Evolutionary conservation across 2,329 filamentous ascomycete species (phyloP).

Genomic region (Colletotrichum costaricense): DNA sequence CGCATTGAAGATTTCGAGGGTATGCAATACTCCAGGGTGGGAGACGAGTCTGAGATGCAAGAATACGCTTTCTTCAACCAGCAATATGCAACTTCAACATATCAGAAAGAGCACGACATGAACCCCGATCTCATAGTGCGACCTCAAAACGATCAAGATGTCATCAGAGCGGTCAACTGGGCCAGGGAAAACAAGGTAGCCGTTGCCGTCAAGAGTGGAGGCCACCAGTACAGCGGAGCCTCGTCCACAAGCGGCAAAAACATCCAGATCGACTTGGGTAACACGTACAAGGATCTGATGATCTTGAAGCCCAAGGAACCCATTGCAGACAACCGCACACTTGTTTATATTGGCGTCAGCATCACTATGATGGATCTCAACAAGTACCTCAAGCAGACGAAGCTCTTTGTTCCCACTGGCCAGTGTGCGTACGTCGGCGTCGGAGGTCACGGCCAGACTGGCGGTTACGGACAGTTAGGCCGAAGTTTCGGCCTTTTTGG

Average conservation of each 20-base stretch:
- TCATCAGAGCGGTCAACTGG: constrained; percentile 51
- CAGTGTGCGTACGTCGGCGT: constrained; percentile 58
- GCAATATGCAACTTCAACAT: constrained; percentile 57
- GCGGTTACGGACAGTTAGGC: constrained; percentile 59
- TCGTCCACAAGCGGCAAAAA: constrained; percentile 56
- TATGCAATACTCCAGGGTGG: constrained; percentile 22
- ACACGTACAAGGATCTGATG: constrained; percentile 49
- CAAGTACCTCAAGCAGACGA: constrained; percentile 51
- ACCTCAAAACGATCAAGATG: constrained; percentile 55
- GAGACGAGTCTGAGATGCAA: constrained; percentile 15
- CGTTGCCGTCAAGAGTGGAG: constrained; percentile 58
- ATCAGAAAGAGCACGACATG: constrained; percentile 54
- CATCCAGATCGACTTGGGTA: constrained; percentile 58
- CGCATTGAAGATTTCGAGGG: constrained; percentile 26
- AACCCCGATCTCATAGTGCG: constrained; percentile 57
- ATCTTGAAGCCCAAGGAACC: constrained; percentile 45
- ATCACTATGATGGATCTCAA: constrained; percentile 55
- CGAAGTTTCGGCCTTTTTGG: constrained; percentile 64
- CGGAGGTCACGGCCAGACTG: constrained; percentile 60
- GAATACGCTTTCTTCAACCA: constrained; percentile 36
- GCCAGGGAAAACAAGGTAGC: constrained; percentile 52
- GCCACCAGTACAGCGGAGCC: constrained; percentile 62
- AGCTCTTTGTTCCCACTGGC: constrained; percentile 57
- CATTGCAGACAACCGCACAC: constrained; percentile 47
- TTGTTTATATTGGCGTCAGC: constrained; percentile 54